phyloP scores from a whole-genome alignment of 2,329 filamentous ascomycete species.

The Claviceps africana region DNA sequence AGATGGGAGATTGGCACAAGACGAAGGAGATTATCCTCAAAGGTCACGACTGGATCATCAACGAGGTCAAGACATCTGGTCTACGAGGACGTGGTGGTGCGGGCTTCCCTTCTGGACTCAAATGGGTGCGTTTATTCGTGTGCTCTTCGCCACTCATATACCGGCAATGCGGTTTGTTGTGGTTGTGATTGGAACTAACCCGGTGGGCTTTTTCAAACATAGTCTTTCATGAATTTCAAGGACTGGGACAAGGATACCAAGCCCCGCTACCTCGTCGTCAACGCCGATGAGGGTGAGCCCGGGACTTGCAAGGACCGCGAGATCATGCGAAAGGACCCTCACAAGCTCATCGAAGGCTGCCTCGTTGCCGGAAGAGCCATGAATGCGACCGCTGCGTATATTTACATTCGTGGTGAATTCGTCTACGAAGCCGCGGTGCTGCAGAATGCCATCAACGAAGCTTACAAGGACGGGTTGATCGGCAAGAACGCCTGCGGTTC shows the following conservation, averaged over 20 bases:
- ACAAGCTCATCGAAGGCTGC: constrained; percentile 97
- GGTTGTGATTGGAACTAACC: neutral
- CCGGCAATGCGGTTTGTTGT: neutral
- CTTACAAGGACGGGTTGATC: constrained; percentile 85
- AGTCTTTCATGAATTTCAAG: constrained; percentile 99
- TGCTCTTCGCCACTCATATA: neutral
- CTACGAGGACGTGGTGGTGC: constrained; percentile 91
- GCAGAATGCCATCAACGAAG: constrained; percentile 93
- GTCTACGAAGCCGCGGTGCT: constrained; percentile 88
- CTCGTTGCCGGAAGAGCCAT: constrained; percentile 91
- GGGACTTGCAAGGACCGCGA: constrained; percentile 99
- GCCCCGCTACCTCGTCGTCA: constrained; percentile 93
- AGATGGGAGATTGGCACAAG: constrained; percentile 98
- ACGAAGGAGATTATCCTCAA: constrained; percentile 97
- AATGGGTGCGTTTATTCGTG: constrained; percentile 62
- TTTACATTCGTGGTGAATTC: constrained; percentile 98
- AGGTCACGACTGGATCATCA: constrained; percentile 97
- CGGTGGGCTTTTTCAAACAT: constrained; percentile 2
- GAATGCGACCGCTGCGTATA: constrained; percentile 97
- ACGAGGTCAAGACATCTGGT: constrained; percentile 92
- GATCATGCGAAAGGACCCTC: constrained; percentile 99
- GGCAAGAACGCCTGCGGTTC: constrained; percentile 96
- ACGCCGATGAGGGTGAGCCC: constrained; percentile 95
- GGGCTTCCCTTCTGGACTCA: constrained; percentile 93
- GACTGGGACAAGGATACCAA: constrained; percentile 97